phyloP scores from a whole-genome alignment of 2,329 filamentous ascomycete genomes.

The Sclerotiophoma versabilis region DNA sequence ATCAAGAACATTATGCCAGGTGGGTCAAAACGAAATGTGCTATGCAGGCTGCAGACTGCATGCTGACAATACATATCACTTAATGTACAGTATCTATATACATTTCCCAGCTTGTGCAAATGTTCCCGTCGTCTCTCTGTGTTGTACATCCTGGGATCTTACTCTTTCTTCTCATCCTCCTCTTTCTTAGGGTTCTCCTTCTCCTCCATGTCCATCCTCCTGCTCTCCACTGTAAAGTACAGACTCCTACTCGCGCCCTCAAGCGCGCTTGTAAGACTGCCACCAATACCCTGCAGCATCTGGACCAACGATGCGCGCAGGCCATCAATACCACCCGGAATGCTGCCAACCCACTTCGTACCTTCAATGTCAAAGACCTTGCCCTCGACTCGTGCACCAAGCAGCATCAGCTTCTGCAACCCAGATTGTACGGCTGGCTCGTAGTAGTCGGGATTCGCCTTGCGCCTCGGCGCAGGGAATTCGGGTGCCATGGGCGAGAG shows the following conservation, averaged over 20 bases:
- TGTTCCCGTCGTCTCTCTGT: not conserved
- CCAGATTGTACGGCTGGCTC: constrained; percentile 80
- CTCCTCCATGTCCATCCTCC: constrained; percentile 82
- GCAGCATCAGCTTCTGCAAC: constrained; percentile 82
- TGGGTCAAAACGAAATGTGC: too few relatives aligned
- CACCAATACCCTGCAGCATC: constrained; percentile 80
- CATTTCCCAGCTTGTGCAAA: not conserved
- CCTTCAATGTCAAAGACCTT: constrained; percentile 81
- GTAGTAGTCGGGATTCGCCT: constrained; percentile 79
- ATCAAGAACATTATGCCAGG: too few relatives aligned
- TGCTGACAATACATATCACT: constrained; percentile 4
- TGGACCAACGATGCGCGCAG: constrained; percentile 81
- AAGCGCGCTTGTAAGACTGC: constrained; percentile 77
- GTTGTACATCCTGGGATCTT: constrained; percentile 9
- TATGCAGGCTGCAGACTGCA: not conserved
- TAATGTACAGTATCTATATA: constrained; percentile 32
- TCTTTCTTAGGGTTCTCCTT: constrained; percentile 56
- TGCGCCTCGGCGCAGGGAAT: constrained; percentile 81
- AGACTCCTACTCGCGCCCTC: constrained; percentile 81
- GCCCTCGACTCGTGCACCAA: constrained; percentile 87
- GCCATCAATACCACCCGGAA: constrained; percentile 81
- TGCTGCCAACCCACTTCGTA: constrained; percentile 74
- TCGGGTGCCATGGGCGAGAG: constrained; percentile 71
- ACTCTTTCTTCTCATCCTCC: constrained; percentile 27
- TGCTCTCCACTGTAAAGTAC: constrained; percentile 86